phyloP scores from a whole-genome alignment of 306 rosid genomes.

The Quillaja saponaria region DNA sequence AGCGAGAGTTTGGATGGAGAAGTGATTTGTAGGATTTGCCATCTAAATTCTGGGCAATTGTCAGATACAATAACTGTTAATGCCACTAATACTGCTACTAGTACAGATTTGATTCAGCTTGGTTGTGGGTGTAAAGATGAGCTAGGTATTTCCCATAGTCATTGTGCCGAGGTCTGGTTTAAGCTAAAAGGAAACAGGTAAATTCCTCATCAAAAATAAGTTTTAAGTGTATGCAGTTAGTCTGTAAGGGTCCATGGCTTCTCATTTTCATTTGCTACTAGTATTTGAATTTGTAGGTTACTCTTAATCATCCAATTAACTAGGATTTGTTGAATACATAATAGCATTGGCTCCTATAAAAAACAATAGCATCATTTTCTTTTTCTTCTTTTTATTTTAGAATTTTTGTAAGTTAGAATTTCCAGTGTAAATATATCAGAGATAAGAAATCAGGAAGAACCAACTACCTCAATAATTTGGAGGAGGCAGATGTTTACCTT shows the following conservation, averaged over 20 bases:
- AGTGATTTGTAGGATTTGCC: constrained; percentile 90
- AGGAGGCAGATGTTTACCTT: not conserved
- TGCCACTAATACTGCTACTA: constrained; percentile 28
- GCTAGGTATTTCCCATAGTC: constrained; percentile 76
- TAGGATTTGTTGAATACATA: constrained; percentile 8
- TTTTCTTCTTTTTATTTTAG: not conserved
- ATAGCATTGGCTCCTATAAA: too few species aligned
- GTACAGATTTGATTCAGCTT: constrained; percentile 64
- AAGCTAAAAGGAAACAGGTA: constrained; percentile 93
- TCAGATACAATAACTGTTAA: constrained; percentile 44
- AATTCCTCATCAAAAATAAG: constrained; percentile 12
- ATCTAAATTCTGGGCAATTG: constrained; percentile 59
- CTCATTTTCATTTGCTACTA: constrained; percentile 19
- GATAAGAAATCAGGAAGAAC: not conserved
- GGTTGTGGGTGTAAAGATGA: constrained; percentile 93
- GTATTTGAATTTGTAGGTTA: not conserved
- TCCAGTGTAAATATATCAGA: not conserved
- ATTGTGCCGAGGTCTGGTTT: constrained; percentile 96
- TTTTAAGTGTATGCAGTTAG: constrained; percentile 24
- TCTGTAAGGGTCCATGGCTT: constrained; percentile 13
- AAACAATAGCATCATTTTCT: constrained; percentile 16
- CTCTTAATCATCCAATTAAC: constrained; percentile 16
- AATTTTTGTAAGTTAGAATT: not conserved
- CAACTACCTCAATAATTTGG: constrained; percentile 10
- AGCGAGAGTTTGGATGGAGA: constrained; percentile 59